Evolutionary conservation across 805 yeast species (phyloP), one percentile per base, ranked within the genome.

Genomic region (Candida nanaspora): DNA sequence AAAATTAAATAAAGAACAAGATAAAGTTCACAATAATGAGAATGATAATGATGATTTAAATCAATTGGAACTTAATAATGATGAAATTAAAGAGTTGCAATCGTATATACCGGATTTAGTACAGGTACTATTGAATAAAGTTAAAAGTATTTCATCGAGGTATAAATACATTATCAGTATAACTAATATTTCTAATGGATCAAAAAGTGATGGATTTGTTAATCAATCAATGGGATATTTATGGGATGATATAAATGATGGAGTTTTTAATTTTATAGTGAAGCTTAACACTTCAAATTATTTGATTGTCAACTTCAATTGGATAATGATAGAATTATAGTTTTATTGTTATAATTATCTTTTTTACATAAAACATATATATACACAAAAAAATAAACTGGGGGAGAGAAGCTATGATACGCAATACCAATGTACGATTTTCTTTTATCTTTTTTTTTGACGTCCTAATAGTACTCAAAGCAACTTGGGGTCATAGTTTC

Each of bases 161-260:
- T 78, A 73, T 55, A 80, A 80, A 55, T 79, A 76, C 55, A 51
- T 80, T 33, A 69, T 76, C 13, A 72, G 68, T 34, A 52, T 68
- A 3, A 69, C 76, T 18, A 47, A 50, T 2, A 44, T 78, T 13
- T 19, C 28, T 4, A 49, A 46, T 9, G 45, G 55, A 18, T 29
- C 43, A 5, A 51, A 50, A 11, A 46, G 48, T 18, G 50, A 53
- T 4, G 52, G 52, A 20, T 47, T 70, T 16, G 8, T 36, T 4
- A n/a, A 14, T 5, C 18, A 27, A 16, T 21, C 8, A 2, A 62
- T 76, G 37, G 82, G 80, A 10, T 71, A 80, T 0, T 60, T 70
- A 4, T 80, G 85, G 84, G 78, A 78, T 46, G 52, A 62, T 8
- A 57, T 61, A 11, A 75, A 65, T 35, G 87, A 80, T 55, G 86